Conservation (phyloP, 768 basidiomycete species). For the Leucosporidium scottii region DNA sequence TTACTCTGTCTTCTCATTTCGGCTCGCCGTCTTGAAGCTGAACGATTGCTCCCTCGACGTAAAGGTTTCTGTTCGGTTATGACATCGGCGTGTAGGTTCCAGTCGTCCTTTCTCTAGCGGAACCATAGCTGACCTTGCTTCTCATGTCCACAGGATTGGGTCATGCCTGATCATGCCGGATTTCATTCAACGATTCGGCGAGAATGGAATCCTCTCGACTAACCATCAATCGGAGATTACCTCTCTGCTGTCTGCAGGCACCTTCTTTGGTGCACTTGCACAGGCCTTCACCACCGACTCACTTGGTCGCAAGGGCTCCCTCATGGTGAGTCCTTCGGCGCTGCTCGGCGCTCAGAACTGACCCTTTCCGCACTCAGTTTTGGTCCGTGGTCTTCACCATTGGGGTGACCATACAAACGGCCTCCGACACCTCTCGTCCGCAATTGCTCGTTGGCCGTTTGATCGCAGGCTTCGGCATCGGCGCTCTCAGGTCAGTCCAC, state of each 20-base stretch:
- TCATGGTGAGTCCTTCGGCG: conserved; percentile 46
- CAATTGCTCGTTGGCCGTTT: conserved; percentile 63
- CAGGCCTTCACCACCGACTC: conserved; percentile 71
- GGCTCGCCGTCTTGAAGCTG: too few species aligned
- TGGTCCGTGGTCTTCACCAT: conserved; percentile 68
- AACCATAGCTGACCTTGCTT: too few species aligned
- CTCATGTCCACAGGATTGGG: too few species aligned
- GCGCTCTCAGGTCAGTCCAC: conserved; percentile 47
- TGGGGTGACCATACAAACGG: conserved; percentile 65
- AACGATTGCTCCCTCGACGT: too few species aligned
- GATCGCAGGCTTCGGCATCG: conserved; percentile 69
- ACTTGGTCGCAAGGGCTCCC: conserved; percentile 63
- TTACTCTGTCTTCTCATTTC: too few species aligned
- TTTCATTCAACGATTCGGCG: conserved; percentile 63
- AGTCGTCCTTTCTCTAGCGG: too few species aligned
- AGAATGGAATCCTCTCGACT: conserved; percentile 51
- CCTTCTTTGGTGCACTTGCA: conserved; percentile 44
- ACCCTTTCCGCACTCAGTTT: conserved; percentile 39
- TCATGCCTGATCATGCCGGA: conserved; percentile 75
- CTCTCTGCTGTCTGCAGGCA: conserved; percentile 64
- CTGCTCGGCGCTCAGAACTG: too few species aligned
- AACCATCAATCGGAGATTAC: conserved; percentile 66
- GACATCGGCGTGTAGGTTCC: conserved; percentile 61
- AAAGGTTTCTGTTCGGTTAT: conserved; percentile 54
- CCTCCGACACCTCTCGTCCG: conserved; percentile 53